Base-by-base conservation (phyloP, 2,329 filamentous ascomycete genomes). In the Colletotrichum gloeosporioides region DNA sequence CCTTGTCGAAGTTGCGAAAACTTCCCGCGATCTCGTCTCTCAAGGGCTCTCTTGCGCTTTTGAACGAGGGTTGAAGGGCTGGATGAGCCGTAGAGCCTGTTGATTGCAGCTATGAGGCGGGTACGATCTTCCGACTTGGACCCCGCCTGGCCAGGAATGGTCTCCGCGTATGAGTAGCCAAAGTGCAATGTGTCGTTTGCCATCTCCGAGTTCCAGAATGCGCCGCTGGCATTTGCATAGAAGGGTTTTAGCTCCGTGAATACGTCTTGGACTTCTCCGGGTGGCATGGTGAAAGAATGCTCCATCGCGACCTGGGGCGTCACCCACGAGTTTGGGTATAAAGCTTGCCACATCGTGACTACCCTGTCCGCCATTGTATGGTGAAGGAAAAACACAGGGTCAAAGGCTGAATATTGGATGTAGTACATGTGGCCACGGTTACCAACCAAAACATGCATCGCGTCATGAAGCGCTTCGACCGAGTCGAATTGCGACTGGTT, bases 361-460 rank as follows among this genome's bases (percentile, higher is more conserved):
- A 95, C 84, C 4, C 95, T 91, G 81, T 98, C 95, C 9, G 95
- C 90, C 83, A 94, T 96, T 77, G 88, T 87, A 80, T 96, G 95
- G 80, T 96, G 94, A 10, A 96, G 85, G 85, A 93, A 95, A 84
- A 96, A 96, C 15, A 95, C 86, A 0, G 95, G 95, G 81, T 98
- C 95, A 81, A 95, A 98, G 0, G 93, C 91, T 3, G 95, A 94
- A 79, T 94, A 93, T 22, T 92, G 91, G 36, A 93, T 91, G 82
- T 91, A 94, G 57, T 90, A 91, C 91, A 94, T 94, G 79, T 95
- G 93, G 3, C 94, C 93, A 44, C 89, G 88, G 75, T 85, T 87
- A 36, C 90, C 94, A 5, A 89, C 87, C 65, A 90, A 87, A 36
- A 89, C 89, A 78, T 94, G 92, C 53, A 94, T 87, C 13, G 89